Percentiles rank a stretch among this genome's conserved stretches.
phyloP scores from a whole-genome alignment of 2,329 filamentous ascomycete species.

The Aureobasidium uvarum region DNA sequence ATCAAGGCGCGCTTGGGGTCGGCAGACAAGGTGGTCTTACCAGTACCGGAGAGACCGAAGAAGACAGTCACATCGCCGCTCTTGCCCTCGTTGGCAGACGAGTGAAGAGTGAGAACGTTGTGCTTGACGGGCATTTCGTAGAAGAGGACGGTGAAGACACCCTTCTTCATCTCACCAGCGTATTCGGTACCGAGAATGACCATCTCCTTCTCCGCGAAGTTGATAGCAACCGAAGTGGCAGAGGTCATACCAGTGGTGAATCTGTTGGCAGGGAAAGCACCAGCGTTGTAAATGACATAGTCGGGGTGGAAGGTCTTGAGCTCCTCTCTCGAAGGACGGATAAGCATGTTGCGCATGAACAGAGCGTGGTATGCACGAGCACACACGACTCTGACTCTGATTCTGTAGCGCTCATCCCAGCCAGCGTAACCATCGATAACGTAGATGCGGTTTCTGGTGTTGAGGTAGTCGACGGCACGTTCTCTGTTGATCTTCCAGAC shows the following conservation, averaged over 20 bases:
- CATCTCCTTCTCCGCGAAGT: conserved; percentile 99
- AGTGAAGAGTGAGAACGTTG: conserved; percentile 97
- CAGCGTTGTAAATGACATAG: conserved; percentile 99
- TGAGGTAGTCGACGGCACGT: conserved; percentile 97
- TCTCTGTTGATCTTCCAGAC: conserved; percentile 99
- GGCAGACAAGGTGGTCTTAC: conserved; percentile 97
- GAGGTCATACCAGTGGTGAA: conserved; percentile 99
- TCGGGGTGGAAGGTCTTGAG: conserved; percentile 97
- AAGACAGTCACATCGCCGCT: conserved; percentile 96
- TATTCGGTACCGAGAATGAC: conserved; percentile 99
- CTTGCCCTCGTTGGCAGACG: conserved; percentile 95
- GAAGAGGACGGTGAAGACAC: conserved; percentile 98
- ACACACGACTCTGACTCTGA: conserved; percentile 96
- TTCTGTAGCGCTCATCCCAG: conserved; percentile 98
- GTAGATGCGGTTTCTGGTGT: conserved; percentile 98
- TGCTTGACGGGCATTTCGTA: conserved; percentile 99
- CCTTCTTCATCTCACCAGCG: conserved; percentile 94
- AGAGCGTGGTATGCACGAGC: conserved; percentile 98
- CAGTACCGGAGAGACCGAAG: conserved; percentile 97
- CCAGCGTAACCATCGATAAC: conserved; percentile 96
- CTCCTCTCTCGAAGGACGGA: conserved; percentile 86
- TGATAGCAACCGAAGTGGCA: conserved; percentile 94
- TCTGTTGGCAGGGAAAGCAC: conserved; percentile 96
- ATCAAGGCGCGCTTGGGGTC: conserved; percentile 96
- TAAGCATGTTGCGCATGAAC: conserved; percentile 99